Base-by-base conservation (phyloP, 2,329 filamentous ascomycete genomes). In the Aspergillus sojae region DNA sequence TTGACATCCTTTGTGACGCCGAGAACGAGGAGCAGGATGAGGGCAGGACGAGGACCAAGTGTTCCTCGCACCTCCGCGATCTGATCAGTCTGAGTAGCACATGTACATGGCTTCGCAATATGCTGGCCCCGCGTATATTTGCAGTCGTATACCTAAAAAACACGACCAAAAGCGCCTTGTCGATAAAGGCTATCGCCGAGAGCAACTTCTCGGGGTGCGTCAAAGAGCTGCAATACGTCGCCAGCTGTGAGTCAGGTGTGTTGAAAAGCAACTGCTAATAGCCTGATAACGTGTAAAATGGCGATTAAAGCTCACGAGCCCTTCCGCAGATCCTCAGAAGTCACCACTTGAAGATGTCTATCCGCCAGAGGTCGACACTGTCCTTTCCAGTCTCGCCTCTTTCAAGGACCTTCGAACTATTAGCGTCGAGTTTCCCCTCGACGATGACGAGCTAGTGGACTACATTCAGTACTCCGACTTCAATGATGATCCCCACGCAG, bases 141-240 rank as follows among this genome's bases (percentile, higher is more conserved):
- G 36, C 32, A 1, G 14, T 28, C 7, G 5, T 57, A 21, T 34
- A 39, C 11, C 21, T 57, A 21, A 21, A 1, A 1, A 57, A 57
- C 34, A 57, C 34, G 54, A 16, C n/a, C 7, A 57, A 57, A 9
- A 57, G 55, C 10, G 34, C 55, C 55, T n/a, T 57, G 19, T 57
- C 55, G 6, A 30, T 57, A 6, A 41, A 57, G 16, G 34, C 54
- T 11, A 43, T 57, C 14, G 34, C 54, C 23, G n/a, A 57, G 6
- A 36, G 54, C 9, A 45, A 28, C 32, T 57, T 36, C 11, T 19
- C 32, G 45, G 34, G 32, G 16, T 57, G 23, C 21, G 21, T 57
- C 36, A 39, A 43, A 14, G 54, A 57, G 36, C 23, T 57, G 54
- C 36, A 34, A 11, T 57, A 57, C 41, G 14, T 57, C 14, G 54